phyloP scores from a whole-genome alignment of 495 filamentous ascomycete species.

The Aspergillus sclerotioniger region DNA sequence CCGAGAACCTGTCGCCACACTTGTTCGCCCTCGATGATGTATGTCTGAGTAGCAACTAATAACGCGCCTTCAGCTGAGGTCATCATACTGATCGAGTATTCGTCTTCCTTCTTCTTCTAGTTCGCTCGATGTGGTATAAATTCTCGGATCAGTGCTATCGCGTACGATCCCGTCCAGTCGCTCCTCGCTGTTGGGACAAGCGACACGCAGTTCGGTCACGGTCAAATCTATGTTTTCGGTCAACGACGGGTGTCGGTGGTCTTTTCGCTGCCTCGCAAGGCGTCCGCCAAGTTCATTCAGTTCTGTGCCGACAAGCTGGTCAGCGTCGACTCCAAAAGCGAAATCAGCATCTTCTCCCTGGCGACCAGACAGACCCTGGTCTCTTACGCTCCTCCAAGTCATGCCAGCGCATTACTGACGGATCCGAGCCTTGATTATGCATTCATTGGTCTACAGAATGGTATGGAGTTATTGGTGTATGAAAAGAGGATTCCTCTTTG shows the following conservation, averaged over 20 bases:
- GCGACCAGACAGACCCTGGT: slow-evolving; percentile 56
- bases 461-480: slow-evolving; percentile 32
- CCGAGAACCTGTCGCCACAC: slow-evolving; percentile 69
- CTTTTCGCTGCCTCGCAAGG: slow-evolving; percentile 60
- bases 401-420: slow-evolving; percentile 66
- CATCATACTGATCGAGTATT: slow-evolving; percentile 14
- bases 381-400: slow-evolving; percentile 69
- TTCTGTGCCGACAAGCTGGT: slow-evolving; percentile 80
- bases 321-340: slow-evolving; percentile 78
- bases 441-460: slow-evolving; percentile 72
- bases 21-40: slow-evolving; percentile 82
- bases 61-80: slow-evolving; percentile 12
- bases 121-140: slow-evolving; percentile 82
- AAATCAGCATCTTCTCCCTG: slow-evolving; percentile 76
- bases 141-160: slow-evolving; percentile 76
- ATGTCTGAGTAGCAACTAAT: slow-evolving; percentile 32
- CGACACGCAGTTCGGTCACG: slow-evolving; percentile 71
- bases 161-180: slow-evolving; percentile 92
- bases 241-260: slow-evolving; percentile 73
- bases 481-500: neutral
- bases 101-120: slow-evolving; percentile 35
- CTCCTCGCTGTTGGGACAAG: slow-evolving; percentile 90
- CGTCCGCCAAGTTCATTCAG: slow-evolving; percentile 67
- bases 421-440: slow-evolving; percentile 92
- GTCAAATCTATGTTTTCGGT: slow-evolving; percentile 89